Conservation (phyloP, 164 flowering plant genomes). For the Macadamia integrifolia region DNA sequence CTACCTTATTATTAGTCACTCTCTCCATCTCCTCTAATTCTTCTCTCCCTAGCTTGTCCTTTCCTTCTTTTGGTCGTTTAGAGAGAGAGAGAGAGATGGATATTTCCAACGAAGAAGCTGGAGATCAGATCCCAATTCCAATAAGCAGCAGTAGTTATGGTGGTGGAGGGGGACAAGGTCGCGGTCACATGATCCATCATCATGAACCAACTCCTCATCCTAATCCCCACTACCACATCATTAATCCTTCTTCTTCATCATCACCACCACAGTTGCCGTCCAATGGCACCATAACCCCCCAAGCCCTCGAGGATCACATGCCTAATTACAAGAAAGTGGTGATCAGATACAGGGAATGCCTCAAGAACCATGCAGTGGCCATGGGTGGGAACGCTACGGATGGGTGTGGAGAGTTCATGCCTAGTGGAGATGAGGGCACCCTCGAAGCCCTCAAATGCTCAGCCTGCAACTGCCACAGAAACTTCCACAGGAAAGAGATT, state of each 20-base stretch:
- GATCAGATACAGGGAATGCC: constrained; percentile 62
- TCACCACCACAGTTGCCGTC: constrained; percentile 19
- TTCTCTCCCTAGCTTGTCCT: neutral
- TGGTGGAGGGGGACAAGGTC: constrained; percentile 32
- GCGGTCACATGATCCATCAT: constrained; percentile 46
- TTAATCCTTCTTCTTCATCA: constrained; percentile 16
- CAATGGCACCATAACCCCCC: constrained; percentile 21
- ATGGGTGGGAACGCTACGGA: constrained; percentile 88
- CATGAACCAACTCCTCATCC: constrained; percentile 26
- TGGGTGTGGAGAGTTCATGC: constrained; percentile 97
- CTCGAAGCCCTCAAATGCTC: constrained; percentile 77
- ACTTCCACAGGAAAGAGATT: constrained; percentile 78
- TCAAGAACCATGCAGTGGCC: constrained; percentile 85
- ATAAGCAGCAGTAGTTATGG: constrained; percentile 36
- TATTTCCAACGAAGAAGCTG: neutral
- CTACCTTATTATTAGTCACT: neutral
- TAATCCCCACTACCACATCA: constrained; percentile 31
- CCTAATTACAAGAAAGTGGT: constrained; percentile 33
- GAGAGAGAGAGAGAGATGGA: too few relatives aligned
- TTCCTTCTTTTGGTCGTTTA: neutral
- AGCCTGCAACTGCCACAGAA: constrained; percentile 87
- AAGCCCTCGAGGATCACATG: constrained; percentile 9
- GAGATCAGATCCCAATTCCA: constrained; percentile 51
- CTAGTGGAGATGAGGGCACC: constrained; percentile 65
- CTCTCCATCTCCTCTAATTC: neutral